Conservation (phyloP, 2,329 filamentous ascomycete genomes). For the Aspergillus brunneoviolaceus region DNA sequence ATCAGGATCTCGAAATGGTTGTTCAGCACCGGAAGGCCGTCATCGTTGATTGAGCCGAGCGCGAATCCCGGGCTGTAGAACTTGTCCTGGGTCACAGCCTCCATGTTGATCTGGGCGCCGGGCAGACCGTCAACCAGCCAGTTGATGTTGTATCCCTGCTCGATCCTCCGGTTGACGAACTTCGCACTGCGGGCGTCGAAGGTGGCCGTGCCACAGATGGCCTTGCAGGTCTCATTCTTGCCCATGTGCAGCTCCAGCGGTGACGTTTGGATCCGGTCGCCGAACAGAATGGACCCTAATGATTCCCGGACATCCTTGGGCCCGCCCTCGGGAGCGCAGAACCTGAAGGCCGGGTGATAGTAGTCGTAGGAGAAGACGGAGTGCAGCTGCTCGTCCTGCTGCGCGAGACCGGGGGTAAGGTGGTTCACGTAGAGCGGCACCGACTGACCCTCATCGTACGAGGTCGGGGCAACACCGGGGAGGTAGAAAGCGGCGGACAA, state of each 20-base stretch:
- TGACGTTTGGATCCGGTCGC: constrained; percentile 95
- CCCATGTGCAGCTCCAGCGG: constrained; percentile 87
- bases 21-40: constrained; percentile 66
- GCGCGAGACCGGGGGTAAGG: constrained; percentile 79
- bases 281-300: constrained; percentile 93
- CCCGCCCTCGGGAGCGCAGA: constrained; percentile 77
- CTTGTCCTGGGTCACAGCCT: constrained; percentile 70
- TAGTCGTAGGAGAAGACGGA: constrained; percentile 97
- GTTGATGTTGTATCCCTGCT: constrained; percentile 85
- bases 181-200: constrained; percentile 65
- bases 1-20: constrained; percentile 95
- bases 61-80: constrained; percentile 93
- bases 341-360: constrained; percentile 83
- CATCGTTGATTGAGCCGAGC: constrained; percentile 61
- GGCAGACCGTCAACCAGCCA: constrained; percentile 95
- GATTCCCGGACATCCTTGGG: constrained; percentile 81
- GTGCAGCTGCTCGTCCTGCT: constrained; percentile 75
- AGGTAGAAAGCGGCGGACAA: constrained; percentile 79
- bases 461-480: constrained; percentile 89
- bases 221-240: constrained; percentile 82
- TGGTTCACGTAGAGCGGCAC: constrained; percentile 92
- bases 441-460: constrained; percentile 74
- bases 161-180: constrained; percentile 81
- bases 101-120: constrained; percentile 78
- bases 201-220: constrained; percentile 68